These are phyloP conservation scores for Westerdykella ornata DNA, from an alignment of 2,329 filamentous ascomycete species.

Conservation along the genomic window DNA sequence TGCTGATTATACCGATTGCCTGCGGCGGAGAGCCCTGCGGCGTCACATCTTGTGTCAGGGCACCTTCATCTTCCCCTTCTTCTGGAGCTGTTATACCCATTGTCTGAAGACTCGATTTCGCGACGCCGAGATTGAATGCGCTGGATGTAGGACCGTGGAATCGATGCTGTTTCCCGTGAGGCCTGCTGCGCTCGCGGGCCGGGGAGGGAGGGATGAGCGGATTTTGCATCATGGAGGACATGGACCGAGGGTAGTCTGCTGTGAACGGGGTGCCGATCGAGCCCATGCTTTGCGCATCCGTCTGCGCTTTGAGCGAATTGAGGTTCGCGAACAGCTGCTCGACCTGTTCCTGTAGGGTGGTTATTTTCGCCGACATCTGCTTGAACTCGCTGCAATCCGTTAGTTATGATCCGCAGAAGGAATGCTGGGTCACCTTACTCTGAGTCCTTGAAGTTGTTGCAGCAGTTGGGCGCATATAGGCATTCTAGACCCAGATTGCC, in stretches of 20 bases:
- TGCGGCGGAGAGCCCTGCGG: constrained; percentile 43
- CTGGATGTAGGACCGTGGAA: constrained; percentile 84
- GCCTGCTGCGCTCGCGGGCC: constrained; percentile 36
- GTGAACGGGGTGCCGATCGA: constrained; percentile 28
- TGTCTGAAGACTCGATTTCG: constrained; percentile 76
- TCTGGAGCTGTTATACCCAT: constrained; percentile 73
- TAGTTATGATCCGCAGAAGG: not conserved
- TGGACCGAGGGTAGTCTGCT: constrained; percentile 31
- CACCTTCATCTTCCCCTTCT: constrained; percentile 56
- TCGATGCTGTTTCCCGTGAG: constrained; percentile 48
- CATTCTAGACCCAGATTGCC: constrained; percentile 59
- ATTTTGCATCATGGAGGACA: constrained; percentile 27
- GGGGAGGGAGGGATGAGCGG: constrained; percentile 30
- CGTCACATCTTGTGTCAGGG: constrained; percentile 48
- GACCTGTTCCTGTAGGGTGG: constrained; percentile 75
- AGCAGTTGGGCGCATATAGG: constrained; percentile 61
- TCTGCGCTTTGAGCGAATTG: constrained; percentile 55
- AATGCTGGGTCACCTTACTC: constrained; percentile 46
- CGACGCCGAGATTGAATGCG: constrained; percentile 77
- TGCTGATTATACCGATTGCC: constrained; percentile 9
- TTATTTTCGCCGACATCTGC: constrained; percentile 68
- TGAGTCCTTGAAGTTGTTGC: constrained; percentile 82
- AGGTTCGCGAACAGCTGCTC: constrained; percentile 68
- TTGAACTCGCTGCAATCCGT: constrained; percentile 61
- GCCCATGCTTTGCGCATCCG: constrained; percentile 30